A percentile compares a stretch with the other conserved stretches of the same genome.
Evolutionary conservation across 345 rosid genomes (phyloP).

Genomic region (sweet orange (Citrus sinensis)): DVS_A1.0 CM039167.1:6726001-6726500

Average conservation of each 20-base stretch:
- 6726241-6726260: not conserved
- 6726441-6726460: slow-evolving; percentile 32
- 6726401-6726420: slow-evolving; percentile 35
- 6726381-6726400: slow-evolving; percentile 32
- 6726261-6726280: not conserved
- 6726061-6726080: not conserved
- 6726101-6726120: slow-evolving; percentile 37
- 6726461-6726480: slow-evolving; percentile 36
- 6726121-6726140: slow-evolving; percentile 20
- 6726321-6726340: not conserved
- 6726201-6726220: slow-evolving; percentile 46
- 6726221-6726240: not conserved
- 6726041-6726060: not conserved
- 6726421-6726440: slow-evolving; percentile 35
- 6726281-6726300: not conserved
- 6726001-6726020: not conserved
- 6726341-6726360: not conserved
- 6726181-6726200: slow-evolving; percentile 52
- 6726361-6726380: slow-evolving; percentile 29
- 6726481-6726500: slow-evolving; percentile 31
- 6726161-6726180: slow-evolving; percentile 50
- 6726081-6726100: slow-evolving; percentile 6
- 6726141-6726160: slow-evolving; percentile 44
- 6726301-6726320: not conserved
- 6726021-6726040: not conserved